A percentile compares a stretch with the other conserved stretches of the same genome.
Conservation (phyloP, 441 rosid species). For the Raphanus hybrid region DNA sequence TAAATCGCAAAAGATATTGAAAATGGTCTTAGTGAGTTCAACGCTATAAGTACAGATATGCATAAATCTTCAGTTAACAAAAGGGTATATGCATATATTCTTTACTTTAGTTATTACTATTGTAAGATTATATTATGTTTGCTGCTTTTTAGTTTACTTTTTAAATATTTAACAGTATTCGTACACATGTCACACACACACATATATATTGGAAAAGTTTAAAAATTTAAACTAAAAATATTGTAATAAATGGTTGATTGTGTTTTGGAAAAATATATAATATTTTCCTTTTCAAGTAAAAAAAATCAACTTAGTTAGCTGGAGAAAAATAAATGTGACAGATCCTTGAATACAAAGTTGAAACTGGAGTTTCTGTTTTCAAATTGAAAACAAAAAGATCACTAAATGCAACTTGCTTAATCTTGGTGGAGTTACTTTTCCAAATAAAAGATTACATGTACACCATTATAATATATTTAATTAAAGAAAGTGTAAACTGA, state of each 20-base stretch:
- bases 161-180: background rate
- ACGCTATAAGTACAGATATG: no score
- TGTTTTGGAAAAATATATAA: conserved; percentile 1
- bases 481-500: conserved; percentile 37
- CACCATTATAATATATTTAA: conserved; percentile 7
- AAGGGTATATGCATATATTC: no score
- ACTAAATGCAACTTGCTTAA: conserved; percentile 45
- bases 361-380: conserved; percentile 26
- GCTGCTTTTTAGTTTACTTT: background rate
- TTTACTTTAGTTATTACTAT: background rate
- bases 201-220: background rate
- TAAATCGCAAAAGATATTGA: background rate
- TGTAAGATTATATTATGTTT: no score
- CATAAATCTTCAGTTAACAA: no score
- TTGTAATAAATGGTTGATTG: conserved; percentile 17
- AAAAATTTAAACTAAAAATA: background rate
- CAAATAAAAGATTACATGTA: conserved; percentile 24
- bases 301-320: conserved; percentile 20
- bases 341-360: conserved; percentile 21
- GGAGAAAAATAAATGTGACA: conserved; percentile 25
- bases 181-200: background rate
- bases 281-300: conserved; percentile 5
- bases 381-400: background rate
- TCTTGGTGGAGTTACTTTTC: conserved; percentile 32
- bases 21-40: background rate